Base-by-base conservation (phyloP, 345 rosid species). In the Geranium brycei region DNA sequence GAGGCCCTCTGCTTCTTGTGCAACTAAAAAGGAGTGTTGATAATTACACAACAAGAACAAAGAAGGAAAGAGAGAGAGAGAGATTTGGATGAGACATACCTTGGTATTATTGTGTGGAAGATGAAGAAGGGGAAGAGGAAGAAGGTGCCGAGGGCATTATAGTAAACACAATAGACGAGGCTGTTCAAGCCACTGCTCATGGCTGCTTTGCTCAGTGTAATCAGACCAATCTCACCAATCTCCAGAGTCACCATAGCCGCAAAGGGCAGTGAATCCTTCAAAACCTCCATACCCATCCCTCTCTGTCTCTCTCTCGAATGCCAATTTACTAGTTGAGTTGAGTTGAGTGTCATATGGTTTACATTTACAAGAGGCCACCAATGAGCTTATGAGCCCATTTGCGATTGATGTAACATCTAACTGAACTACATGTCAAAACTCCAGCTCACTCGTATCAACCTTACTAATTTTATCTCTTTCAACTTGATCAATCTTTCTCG, bases 121-220 rank as follows among this genome's bases (percentile, higher is more conserved):
- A 66, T 23, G 63, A 64, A 57, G 58, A 38, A 62, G 15, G 68
- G 74, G 18, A 62, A 51, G 18, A 71, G 55, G 17, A 71, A 17
- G 32, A 66, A 28, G 28, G 66, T 62, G 55, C 70, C 68, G 2
- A 71, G 65, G 1, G 74, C 70, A 8, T 66, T 66, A 30, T 57
- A 30, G 31, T 71, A 71, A 17, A 66, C 74, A 19, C 57, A 58
- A 31, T 38, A 71, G 51, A 71, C 70, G 31, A 66, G 62, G 55
- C 40, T 66, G 70, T 70, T 71, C 70, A 71, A 17, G 0, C 74
- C 74, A 28, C 57, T 58, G 1, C 53, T 60, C 62, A 66, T 64
- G 32, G 74, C 74, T 15, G 60, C 63, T 58, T 71, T 71, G 56
- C 65, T 66, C 16, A 61, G 58, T 62, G 62, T 28, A 1, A 69